Evolutionary conservation across 371 early-diverging fungal species (phyloP), one percentile per base, ranked within the genome.

Genomic region (Rhizopus arrhizus): DNA sequence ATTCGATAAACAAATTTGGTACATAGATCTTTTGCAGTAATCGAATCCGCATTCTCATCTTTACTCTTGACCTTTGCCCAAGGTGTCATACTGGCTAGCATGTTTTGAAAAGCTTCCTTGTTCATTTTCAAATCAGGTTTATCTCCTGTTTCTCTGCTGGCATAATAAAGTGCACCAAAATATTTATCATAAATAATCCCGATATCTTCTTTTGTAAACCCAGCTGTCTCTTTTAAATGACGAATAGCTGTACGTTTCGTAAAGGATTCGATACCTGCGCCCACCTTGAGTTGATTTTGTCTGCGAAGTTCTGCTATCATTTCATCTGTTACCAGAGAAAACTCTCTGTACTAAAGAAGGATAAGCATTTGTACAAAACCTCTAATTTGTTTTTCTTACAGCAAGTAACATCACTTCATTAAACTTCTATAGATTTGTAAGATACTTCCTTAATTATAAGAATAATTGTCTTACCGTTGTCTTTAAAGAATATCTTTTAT

Each of bases 251-350:
- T 89, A 57, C 95, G 91, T 61, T 96, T 97, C 2, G 97, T 89
- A 67, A 92, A 98, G 16, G 88, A 87, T 67, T 96, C 95, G 54
- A 98, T 89, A 29, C 93, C 90, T 54, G 96, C 96, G 32, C 95
- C 91, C 2, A 97, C 94, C 68, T 93, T 92, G 50, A 96, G 85
- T 70, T 95, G 95, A 61, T 90, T 89, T 15, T 87, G 85, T 53
- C 88, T 87, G 29, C 98, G 87, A 46, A 95, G 74, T 43, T 95
- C 95, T 0, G 79, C 78, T 11, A 98, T 83, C 66, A 82, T 76
- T 8, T 89, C 90, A 34, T 89, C 84, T 2, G 91, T 93, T 6
- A 98, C 85, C 41, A 72, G 72, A 32, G 91, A 88, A 69, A 96
- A 98, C 58, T 97, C 97, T 51, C 89, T 89, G 68, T 91, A 93